phyloP scores from a whole-genome alignment of 1,284 basidiomycete genomes.

The Microstroma glucosiphilum region DNA sequence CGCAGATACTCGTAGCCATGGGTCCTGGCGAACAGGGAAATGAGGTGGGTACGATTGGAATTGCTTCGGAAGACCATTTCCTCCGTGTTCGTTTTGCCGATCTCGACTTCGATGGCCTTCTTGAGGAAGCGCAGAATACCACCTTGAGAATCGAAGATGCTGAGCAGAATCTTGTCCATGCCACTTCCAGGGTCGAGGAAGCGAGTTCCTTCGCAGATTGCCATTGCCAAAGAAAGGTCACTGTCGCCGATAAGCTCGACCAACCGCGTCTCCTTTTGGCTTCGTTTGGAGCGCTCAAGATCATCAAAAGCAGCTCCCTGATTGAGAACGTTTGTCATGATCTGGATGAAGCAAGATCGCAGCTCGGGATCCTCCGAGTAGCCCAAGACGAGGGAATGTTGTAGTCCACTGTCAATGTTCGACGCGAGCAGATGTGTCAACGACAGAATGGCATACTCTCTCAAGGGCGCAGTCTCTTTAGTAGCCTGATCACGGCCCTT shows the following conservation, averaged over 20 bases:
- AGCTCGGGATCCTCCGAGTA: conserved; percentile 70
- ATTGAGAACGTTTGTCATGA: conserved; percentile 77
- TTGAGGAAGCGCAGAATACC: conserved; percentile 42
- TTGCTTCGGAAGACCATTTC: conserved; percentile 48
- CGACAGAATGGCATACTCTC: conserved; percentile 53
- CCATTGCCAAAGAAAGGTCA: conserved; percentile 36
- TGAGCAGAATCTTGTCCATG: conserved; percentile 34
- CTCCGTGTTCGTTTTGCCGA: conserved; percentile 32
- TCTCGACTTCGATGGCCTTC: conserved; percentile 37
- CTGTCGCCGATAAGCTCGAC: conserved; percentile 37
- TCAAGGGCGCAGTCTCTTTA: conserved; percentile 19
- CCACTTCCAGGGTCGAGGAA: conserved; percentile 28
- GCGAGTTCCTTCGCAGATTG: conserved; percentile 37
- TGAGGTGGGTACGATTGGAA: conserved; percentile 39
- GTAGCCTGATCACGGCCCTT: background rate
- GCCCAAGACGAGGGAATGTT: conserved; percentile 74
- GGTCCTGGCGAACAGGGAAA: conserved; percentile 40
- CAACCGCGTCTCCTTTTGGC: conserved; percentile 30
- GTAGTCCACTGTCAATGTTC: conserved; percentile 81
- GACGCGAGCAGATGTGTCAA: conserved; percentile 73
- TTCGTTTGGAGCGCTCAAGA: conserved; percentile 30
- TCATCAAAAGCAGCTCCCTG: conserved; percentile 57
- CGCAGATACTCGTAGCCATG: conserved; percentile 47
- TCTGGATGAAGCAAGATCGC: conserved; percentile 74
- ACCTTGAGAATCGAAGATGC: conserved; percentile 42